Evolutionary conservation across 2,329 filamentous ascomycete genomes (phyloP), one percentile per base, ranked within the genome.

Genomic region (Monosporascus sp.): DNA sequence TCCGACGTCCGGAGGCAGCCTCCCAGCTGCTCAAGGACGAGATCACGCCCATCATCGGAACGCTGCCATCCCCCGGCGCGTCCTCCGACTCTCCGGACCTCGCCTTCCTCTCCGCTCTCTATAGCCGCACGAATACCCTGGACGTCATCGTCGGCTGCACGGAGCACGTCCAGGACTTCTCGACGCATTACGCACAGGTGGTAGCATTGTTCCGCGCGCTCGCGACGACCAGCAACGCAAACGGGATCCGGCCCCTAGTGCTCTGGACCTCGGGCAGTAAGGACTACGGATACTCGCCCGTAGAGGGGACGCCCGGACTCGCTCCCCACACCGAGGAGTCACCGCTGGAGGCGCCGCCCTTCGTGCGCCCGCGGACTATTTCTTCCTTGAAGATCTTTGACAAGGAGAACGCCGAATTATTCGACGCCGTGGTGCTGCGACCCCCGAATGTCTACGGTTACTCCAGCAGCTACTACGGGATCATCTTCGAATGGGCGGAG

Each of bases 201-300:
- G 55, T 74, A 1, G 47, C 55, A 0, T 57, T 77, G 5, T 57
- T 78, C 1, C 63, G 59, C 2, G 55, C 47, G 0, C 51, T 78
- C 1, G 67, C 72, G 0, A 52, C 60, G 1, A 60, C 60, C 4
- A 72, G 70, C 24, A 70, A 67, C 25, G 51, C 56, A 2, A 54
- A 64, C 5, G 71, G 70, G 7, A 61, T 70, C 2, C 64, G 64
- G 18, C 72, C 76, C 0, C 61, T 79, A 0, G 70, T 79, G 5
- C 67, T 79, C 3, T 73, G 73, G 60, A 74, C 70, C 9, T 76
- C 73, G 3, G 77, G 77, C 0, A 79, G 76, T 62, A 79, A 79
- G 54, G 77, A 79, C 61, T 79, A 79, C 55, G 76, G 77, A 41
- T 58, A 47, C 47, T 72, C 57, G 1, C 51, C 49, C 5, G 52